Evolutionary conservation across 2,329 filamentous ascomycete genomes (phyloP).

Genomic region (Ophiostoma ulmi): DNA sequence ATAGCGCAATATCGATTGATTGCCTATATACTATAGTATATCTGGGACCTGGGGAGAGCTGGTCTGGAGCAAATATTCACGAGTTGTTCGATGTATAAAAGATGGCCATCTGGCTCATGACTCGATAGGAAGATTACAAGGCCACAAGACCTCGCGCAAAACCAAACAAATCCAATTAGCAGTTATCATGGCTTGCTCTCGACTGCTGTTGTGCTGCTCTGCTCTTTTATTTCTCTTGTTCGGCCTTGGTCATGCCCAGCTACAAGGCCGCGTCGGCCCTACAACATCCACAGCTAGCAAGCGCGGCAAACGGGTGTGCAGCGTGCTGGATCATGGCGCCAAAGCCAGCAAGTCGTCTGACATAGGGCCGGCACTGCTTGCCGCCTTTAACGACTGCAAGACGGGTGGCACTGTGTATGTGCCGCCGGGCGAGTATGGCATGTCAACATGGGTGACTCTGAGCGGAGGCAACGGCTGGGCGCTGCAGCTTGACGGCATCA

Average conservation of each 20-base stretch:
- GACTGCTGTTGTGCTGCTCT: not conserved
- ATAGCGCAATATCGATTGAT: not conserved
- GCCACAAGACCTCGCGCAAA: not conserved
- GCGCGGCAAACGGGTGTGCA: conserved; percentile 38
- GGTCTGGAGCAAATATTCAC: not conserved
- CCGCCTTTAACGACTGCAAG: conserved; percentile 1
- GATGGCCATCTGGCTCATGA: not conserved
- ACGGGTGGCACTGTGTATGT: conserved; percentile 25
- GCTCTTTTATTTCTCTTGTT: not conserved
- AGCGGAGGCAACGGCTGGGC: conserved; percentile 25
- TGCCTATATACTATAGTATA: not conserved
- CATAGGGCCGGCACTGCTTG: not conserved
- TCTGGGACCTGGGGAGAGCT: not conserved
- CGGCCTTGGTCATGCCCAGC: conserved; percentile 26
- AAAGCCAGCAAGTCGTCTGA: not conserved
- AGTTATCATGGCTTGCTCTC: not conserved
- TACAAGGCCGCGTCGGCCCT: conserved; percentile 31
- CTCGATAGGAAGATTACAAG: not conserved
- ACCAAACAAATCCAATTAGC: no score
- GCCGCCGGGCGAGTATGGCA: conserved; percentile 28
- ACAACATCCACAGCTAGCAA: conserved; percentile 31
- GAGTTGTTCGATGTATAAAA: not conserved
- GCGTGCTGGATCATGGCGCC: conserved; percentile 47
- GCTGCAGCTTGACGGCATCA: conserved; percentile 27
- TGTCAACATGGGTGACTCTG: conserved; percentile 28